These are phyloP conservation scores for Exophiala oligosperma DNA, from an alignment of 2,329 filamentous ascomycete species.

Conservation along the genomic window DNA sequence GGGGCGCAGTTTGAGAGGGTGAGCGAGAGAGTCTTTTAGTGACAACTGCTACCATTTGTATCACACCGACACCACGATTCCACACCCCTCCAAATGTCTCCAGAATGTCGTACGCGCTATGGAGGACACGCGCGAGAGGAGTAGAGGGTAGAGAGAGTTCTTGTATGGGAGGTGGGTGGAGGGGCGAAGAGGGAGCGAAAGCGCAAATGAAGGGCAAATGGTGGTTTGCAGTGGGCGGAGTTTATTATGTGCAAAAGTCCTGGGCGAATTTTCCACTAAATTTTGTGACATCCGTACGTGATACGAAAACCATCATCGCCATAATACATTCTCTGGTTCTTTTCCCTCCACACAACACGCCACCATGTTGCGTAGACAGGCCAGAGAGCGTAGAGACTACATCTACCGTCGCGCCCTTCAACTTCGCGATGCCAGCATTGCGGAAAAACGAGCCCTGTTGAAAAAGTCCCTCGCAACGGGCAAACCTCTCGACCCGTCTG, in stretches of 20 bases:
- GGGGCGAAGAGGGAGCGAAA: not conserved
- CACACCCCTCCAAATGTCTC: conserved; percentile 22
- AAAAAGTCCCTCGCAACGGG: conserved; percentile 85
- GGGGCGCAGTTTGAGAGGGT: conserved; percentile 1
- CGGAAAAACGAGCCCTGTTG: conserved; percentile 84
- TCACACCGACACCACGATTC: conserved; percentile 16
- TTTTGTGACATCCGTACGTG: not conserved
- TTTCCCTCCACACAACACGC: not conserved
- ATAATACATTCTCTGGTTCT: not conserved
- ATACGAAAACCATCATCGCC: not conserved
- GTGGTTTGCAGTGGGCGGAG: not conserved
- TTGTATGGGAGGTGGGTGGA: not conserved
- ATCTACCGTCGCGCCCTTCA: conserved; percentile 87
- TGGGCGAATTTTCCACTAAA: conserved; percentile 14
- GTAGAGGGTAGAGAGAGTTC: not conserved
- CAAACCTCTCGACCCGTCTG: conserved; percentile 75
- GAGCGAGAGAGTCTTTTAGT: conserved; percentile 13
- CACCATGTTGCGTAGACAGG: conserved; percentile 61
- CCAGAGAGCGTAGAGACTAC: conserved; percentile 79
- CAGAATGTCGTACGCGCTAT: not conserved
- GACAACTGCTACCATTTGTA: conserved; percentile 6
- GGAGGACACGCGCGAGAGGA: conserved; percentile 12
- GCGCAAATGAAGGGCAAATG: not conserved
- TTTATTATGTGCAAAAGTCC: conserved; percentile 4
- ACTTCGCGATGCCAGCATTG: conserved; percentile 86